Evolutionary conservation across 495 filamentous ascomycete genomes (phyloP).

Genomic region (Alectoria sarmentosa): DNA sequence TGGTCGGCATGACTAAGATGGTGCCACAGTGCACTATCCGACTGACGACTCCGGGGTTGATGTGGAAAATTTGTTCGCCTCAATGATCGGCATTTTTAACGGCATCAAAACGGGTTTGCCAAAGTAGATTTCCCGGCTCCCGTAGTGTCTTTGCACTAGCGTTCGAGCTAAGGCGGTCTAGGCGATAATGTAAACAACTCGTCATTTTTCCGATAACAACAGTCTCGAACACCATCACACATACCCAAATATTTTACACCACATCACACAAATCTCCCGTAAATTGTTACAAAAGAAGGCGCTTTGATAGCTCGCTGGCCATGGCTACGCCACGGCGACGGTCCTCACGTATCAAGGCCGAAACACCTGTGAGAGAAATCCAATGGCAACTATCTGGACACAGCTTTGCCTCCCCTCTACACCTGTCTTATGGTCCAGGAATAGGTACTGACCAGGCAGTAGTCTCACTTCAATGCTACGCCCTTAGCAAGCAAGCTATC

Average conservation of each 20-base stretch:
- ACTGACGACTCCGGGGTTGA: not conserved
- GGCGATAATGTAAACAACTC: slow-evolving; percentile 7
- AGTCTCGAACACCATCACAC: not conserved
- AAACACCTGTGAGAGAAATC: slow-evolving; percentile 14
- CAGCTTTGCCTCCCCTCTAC: not conserved
- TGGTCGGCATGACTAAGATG: not conserved
- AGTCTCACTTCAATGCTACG: slow-evolving; percentile 5
- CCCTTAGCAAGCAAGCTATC: slow-evolving; percentile 28
- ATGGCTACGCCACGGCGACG: slow-evolving; percentile 22
- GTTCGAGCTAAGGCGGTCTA: not conserved
- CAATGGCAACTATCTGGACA: not conserved
- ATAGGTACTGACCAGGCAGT: not conserved
- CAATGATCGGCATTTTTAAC: not conserved
- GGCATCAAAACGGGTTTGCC: not conserved
- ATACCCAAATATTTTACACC: not conserved
- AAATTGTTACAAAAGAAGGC: not conserved
- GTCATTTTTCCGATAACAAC: slow-evolving; percentile 6
- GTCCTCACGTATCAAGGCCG: slow-evolving; percentile 19
- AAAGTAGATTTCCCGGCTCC: not conserved
- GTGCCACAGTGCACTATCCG: not conserved
- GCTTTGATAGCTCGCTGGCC: not conserved
- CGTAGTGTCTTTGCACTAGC: not conserved
- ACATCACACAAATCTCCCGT: not conserved
- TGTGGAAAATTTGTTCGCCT: not conserved
- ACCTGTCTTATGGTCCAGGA: not conserved